Conservation (phyloP, 2,329 filamentous ascomycete species). For the Fusarium tjaetaba region DNA sequence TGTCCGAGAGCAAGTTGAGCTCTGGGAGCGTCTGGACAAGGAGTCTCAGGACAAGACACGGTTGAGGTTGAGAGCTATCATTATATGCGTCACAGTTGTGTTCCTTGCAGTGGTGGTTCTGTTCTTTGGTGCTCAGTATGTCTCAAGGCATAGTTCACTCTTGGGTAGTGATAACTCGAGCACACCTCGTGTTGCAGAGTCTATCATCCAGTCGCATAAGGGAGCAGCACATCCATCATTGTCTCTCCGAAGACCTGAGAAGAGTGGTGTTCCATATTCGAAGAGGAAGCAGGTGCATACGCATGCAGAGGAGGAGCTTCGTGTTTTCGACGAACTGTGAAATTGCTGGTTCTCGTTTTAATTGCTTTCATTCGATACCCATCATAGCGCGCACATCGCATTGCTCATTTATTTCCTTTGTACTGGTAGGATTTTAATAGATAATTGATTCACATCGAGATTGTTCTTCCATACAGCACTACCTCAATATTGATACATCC, state of each 20-base stretch:
- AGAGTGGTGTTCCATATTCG: constrained; percentile 38
- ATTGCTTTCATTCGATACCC: constrained; percentile 13
- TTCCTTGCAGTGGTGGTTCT: constrained; percentile 60
- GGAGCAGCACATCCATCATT: constrained; percentile 35
- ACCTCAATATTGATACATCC: neutral
- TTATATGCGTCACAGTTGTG: constrained; percentile 65
- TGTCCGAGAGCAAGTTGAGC: constrained; percentile 71
- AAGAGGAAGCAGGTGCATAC: constrained; percentile 40
- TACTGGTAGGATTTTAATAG: neutral
- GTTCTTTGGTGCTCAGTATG: constrained; percentile 47
- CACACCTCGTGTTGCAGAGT: constrained; percentile 33
- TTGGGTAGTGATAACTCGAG: constrained; percentile 9
- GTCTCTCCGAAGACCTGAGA: constrained; percentile 32
- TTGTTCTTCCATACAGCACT: neutral
- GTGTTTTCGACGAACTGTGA: constrained; percentile 60
- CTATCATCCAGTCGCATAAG: constrained; percentile 37
- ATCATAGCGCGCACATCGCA: constrained; percentile 10
- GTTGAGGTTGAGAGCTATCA: constrained; percentile 69
- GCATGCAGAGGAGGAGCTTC: constrained; percentile 51
- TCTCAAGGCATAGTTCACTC: constrained; percentile 18
- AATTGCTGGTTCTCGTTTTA: neutral
- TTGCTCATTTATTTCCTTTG: neutral
- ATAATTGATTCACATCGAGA: neutral
- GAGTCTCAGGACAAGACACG: constrained; percentile 76
- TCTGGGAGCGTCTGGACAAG: constrained; percentile 73